These are phyloP conservation scores for Cladobotryum mycophilum DNA, from an alignment of 2,329 filamentous ascomycete species.

Conservation along the genomic window DNA sequence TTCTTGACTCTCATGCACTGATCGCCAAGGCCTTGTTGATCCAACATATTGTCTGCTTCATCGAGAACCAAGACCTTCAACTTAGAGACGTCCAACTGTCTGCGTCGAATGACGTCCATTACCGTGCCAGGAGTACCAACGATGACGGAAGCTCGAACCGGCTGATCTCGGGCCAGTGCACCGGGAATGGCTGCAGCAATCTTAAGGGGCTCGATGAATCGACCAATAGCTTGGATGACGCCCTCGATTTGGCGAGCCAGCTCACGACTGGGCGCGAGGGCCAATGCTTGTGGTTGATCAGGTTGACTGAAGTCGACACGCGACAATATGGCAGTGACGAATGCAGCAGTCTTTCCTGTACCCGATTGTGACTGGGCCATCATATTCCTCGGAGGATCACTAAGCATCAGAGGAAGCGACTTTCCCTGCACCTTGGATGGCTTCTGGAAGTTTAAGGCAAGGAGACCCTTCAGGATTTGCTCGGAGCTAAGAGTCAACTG, in stretches of 20 bases:
- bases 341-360: constrained; percentile 95
- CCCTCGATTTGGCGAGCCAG: constrained; percentile 89
- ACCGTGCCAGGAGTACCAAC: constrained; percentile 94
- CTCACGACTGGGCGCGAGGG: constrained; percentile 88
- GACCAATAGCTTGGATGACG: constrained; percentile 77
- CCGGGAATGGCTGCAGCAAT: constrained; percentile 82
- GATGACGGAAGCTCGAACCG: constrained; percentile 70
- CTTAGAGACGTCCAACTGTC: constrained; percentile 63
- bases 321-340: constrained; percentile 84
- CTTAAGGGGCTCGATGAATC: constrained; percentile 69
- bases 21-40: constrained; percentile 89
- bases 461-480: constrained; percentile 68
- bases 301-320: constrained; percentile 69
- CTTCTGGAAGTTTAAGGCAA: constrained; percentile 80
- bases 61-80: constrained; percentile 85
- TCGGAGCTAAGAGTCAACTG: constrained; percentile 24
- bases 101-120: constrained; percentile 74
- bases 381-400: constrained; percentile 84
- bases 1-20: constrained; percentile 86
- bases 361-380: constrained; percentile 99
- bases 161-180: constrained; percentile 59
- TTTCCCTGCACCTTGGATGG: constrained; percentile 98
- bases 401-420: constrained; percentile 81
- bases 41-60: constrained; percentile 98
- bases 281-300: constrained; percentile 73